These are phyloP conservation scores for Eucommia ulmoides DNA, from an alignment of 257 asterid genomes.

Conservation along the genomic window DNA sequence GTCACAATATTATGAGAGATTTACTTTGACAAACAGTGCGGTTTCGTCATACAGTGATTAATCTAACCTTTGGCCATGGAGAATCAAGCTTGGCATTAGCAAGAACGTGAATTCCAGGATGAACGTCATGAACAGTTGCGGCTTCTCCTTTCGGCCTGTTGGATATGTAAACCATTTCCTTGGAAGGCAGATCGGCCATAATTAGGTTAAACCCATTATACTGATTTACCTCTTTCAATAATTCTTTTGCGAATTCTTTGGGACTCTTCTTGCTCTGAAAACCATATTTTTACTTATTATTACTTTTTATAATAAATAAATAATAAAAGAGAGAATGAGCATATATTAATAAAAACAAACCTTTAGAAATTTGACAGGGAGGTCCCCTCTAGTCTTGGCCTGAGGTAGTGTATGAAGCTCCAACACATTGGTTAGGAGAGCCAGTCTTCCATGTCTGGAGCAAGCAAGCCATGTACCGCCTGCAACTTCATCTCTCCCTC, in stretches of 20 bases:
- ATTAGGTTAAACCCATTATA: constrained; percentile 70
- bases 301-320: too few relatives aligned
- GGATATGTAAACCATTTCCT: constrained; percentile 47
- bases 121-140: constrained; percentile 27
- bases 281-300: too few relatives aligned
- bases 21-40: too few relatives aligned
- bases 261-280: constrained; percentile 63
- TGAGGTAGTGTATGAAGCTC: constrained; percentile 35
- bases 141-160: constrained; percentile 52
- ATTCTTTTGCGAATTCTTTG: constrained; percentile 41
- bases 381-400: constrained; percentile 63
- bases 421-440: constrained; percentile 59
- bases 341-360: constrained; percentile 9
- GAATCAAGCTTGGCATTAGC: constrained; percentile 54
- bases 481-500: constrained; percentile 57
- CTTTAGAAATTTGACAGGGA: constrained; percentile 46
- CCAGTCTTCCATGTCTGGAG: constrained; percentile 44
- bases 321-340: neutral
- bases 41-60: too few relatives aligned
- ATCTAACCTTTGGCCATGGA: constrained; percentile 66
- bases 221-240: constrained; percentile 32
- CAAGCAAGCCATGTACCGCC: constrained; percentile 80
- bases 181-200: constrained; percentile 32
- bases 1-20: too few relatives aligned
- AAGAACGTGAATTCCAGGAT: constrained; percentile 48